Evolutionary conservation across 1,284 basidiomycete species (phyloP).

Genomic region (Pisolithus thermaeus): DNA sequence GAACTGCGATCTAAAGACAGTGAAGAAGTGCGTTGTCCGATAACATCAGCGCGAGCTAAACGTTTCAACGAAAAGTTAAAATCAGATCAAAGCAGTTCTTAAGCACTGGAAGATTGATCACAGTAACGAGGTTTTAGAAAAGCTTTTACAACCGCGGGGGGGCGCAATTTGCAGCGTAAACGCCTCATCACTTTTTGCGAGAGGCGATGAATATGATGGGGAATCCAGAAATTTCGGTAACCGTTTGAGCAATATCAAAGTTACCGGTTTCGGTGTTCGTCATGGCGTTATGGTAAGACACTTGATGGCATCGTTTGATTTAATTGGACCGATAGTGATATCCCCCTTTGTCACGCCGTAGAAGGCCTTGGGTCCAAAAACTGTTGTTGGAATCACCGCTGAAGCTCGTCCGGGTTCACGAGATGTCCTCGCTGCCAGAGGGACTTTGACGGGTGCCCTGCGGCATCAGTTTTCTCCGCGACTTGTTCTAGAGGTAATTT

Average conservation of each 20-base stretch:
- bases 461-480: conserved; percentile 60
- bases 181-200: conserved; percentile 42
- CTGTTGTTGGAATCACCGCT: conserved; percentile 31
- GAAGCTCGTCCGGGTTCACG: conserved; percentile 25
- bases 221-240: conserved; percentile 23
- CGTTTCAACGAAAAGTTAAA: conserved; percentile 22
- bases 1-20: conserved; percentile 39
- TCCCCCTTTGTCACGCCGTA: conserved; percentile 16
- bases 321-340: conserved; percentile 17
- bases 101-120: conserved; percentile 37
- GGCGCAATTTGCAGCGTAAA: conserved; percentile 41
- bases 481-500: conserved; percentile 42
- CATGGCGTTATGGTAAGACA: conserved; percentile 37
- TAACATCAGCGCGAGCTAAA: conserved; percentile 10
- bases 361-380: conserved; percentile 38
- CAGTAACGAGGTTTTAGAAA: conserved; percentile 39
- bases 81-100: conserved; percentile 43
- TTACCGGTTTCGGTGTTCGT: conserved; percentile 31
- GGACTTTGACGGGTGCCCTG: conserved; percentile 52
- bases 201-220: conserved; percentile 19
- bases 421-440: conserved; percentile 20
- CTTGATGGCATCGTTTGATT: conserved; percentile 13
- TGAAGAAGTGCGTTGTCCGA: conserved; percentile 43
- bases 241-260: conserved; percentile 30
- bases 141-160: conserved; percentile 44